Evolutionary conservation across 169 alveolate species (phyloP), one percentile per base, ranked within the genome.

Genomic region (Plasmodium coatneyi): DNA sequence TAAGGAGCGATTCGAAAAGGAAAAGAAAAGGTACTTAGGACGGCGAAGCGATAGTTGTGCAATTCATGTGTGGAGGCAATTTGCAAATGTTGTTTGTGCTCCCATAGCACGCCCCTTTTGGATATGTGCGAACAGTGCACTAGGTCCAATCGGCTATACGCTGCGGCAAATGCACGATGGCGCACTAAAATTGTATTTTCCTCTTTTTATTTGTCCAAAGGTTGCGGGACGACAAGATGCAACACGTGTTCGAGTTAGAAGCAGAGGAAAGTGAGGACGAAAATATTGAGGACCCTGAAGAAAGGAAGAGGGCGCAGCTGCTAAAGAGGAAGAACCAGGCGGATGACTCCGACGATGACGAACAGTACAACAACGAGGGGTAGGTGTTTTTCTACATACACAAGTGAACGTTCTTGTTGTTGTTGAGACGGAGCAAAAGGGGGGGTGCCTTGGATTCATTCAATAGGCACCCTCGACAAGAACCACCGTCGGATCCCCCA

Each of bases 211-310:
- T 52, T 71, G 16, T 71, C 22, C 14, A 34, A 5, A 87, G 93
- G 43, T 22, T 87, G 2, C 39, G 46, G 54, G 32, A 79, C 22
- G 89, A 79, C 22, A 76, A 80, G 72, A 78, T 87, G 89, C 49
- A 70, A 7, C 54, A 91, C 52, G 25, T 81, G 34, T 81, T 91
- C 74, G 95, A 91, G 49, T 70, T 81, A 39, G 95, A 91, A 81
- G 95, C 91, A 91, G 95, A 91, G 39, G 95, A 91, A 52, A 81
- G 92, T 41, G 95, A 91, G 16, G 95, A 91, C 56, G 95, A 91
- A 70, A 81, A 91, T 49, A 80, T 81, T 34, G 95, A 91, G 39
- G 84, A 91, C 54, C 79, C 74, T 1, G 84, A 80, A 81, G 92
- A 71, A 46, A 81, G 92, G 78, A 91, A 19, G 60, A 80, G 49